Evolutionary conservation across 352 stramenopile species (phyloP), one percentile per base, ranked within the genome.

Genomic region (Globisporangium splendens): DNA sequence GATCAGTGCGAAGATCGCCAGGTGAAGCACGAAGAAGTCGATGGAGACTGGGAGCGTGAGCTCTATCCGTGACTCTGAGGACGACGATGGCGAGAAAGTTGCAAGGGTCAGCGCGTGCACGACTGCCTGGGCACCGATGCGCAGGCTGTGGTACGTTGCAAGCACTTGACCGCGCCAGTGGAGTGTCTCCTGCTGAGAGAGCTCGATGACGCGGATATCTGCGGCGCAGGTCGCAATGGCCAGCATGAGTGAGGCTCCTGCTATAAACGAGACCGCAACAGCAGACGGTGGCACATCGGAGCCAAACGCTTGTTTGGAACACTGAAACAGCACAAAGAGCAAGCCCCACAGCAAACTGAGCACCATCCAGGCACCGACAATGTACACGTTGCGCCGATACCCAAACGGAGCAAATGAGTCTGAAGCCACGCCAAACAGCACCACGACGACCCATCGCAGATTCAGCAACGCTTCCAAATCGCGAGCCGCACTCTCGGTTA

Each of bases 321-420:
- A 68, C 56, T 66, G 55, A 46, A 70, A 68, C 43, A 72, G 41
- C 31, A 62, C 28, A n/a, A 75, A 77, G 4, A 79, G 58, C 54
- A 39, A 46, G 13, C 70, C 41, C 69, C 70, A 81, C 17, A 71
- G 53, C 28, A 57, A 12, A 18, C 51, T 53, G 12, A 65, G 28
- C 22, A 66, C 13, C 14, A 50, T 46, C 72, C 72, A 87, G 31
- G 81, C 88, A n/a, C 79, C 28, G 18, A 88, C 50, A 54, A 95
- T 88, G 64, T 91, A 94, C 11, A 79, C 70, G 57, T 90, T 92
- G 38, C 85, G 67, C 6, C 73, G 79, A 13, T 65, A 64, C 2
- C 67, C 21, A 13, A 59, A 51, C 2, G 68, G 64, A 1, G 70
- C 65, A 46, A 60, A 66, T 12, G 64, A 56, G 58, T 79, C 70